These are phyloP conservation scores for Clonostachys rhizophaga DNA, from an alignment of 2,329 filamentous ascomycete species.

Conservation along the genomic window DNA sequence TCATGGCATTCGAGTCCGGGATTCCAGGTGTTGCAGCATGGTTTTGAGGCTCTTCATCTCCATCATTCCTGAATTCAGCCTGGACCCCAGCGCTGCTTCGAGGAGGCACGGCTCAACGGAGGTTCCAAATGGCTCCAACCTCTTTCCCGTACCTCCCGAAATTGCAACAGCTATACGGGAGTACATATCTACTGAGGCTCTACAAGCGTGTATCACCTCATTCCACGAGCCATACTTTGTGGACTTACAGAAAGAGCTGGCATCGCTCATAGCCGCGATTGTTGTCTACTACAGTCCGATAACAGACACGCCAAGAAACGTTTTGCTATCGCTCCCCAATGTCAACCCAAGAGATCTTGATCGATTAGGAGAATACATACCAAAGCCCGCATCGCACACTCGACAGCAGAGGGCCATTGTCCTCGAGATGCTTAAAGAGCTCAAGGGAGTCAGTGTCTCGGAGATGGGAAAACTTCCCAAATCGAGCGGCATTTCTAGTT, in stretches of 20 bases:
- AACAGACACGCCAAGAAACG: constrained; percentile 65
- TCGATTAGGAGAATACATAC: constrained; percentile 55
- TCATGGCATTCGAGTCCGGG: constrained; percentile 83
- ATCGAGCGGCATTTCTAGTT: constrained; percentile 29
- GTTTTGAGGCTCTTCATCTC: constrained; percentile 83
- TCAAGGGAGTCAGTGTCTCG: constrained; percentile 87
- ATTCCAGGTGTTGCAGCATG: constrained; percentile 81
- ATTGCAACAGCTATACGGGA: constrained; percentile 71
- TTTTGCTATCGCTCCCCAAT: constrained; percentile 77
- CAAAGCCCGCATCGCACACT: constrained; percentile 54
- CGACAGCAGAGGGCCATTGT: constrained; percentile 77
- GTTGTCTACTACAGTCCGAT: constrained; percentile 68
- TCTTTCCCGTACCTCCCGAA: constrained; percentile 41
- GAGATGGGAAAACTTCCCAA: constrained; percentile 83
- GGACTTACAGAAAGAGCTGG: constrained; percentile 89
- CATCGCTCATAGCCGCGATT: constrained; percentile 80
- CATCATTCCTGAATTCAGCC: constrained; percentile 80
- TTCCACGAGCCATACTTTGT: constrained; percentile 96
- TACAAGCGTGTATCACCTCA: constrained; percentile 85
- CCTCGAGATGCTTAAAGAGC: constrained; percentile 76
- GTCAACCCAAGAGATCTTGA: constrained; percentile 67
- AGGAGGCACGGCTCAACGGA: constrained; percentile 14
- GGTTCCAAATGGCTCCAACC: constrained; percentile 19
- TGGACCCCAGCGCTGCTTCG: constrained; percentile 5
- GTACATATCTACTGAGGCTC: constrained; percentile 83